A percentile compares a stretch with the other conserved stretches of the same genome.
Conservation (phyloP, 192 early-diverging fungal genomes). For the Umbelopsis isabellina region DNA sequence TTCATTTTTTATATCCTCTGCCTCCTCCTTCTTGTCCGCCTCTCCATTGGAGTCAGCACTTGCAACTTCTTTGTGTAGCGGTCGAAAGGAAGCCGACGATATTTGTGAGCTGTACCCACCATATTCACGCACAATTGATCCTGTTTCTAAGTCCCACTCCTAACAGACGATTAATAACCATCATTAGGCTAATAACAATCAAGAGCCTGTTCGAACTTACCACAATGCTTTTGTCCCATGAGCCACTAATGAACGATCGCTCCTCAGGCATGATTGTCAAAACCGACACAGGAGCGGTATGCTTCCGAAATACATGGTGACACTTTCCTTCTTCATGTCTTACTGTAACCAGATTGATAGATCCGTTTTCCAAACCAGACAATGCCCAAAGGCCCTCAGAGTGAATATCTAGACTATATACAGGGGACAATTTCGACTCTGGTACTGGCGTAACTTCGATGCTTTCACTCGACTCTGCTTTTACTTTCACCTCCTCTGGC, state of each 20-base stretch:
- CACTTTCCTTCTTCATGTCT: conserved; percentile 95
- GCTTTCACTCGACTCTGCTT: conserved; percentile 21
- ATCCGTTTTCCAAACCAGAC: conserved; percentile 80
- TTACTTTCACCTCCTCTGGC: conserved; percentile 36
- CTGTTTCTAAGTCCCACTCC: conserved; percentile 88
- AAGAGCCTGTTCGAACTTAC: conserved; percentile 43
- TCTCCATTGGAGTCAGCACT: neutral
- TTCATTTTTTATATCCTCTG: neutral
- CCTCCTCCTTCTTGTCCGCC: neutral
- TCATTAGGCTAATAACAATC: neutral
- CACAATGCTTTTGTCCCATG: conserved; percentile 89
- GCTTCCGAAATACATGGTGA: conserved; percentile 79
- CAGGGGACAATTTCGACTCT: conserved; percentile 81
- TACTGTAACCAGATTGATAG: conserved; percentile 85
- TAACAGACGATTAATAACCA: conserved; percentile 19
- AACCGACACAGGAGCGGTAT: conserved; percentile 83
- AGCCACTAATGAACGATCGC: conserved; percentile 82
- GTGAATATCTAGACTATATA: conserved; percentile 91
- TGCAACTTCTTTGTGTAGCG: conserved; percentile 29
- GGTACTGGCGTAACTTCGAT: neutral
- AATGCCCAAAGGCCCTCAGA: conserved; percentile 88
- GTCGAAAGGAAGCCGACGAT: conserved; percentile 74
- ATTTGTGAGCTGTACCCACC: conserved; percentile 82
- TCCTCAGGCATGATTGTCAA: conserved; percentile 83
- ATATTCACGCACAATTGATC: conserved; percentile 69